These are phyloP conservation scores for Phytophthora citricola DNA, from an alignment of 352 stramenopile genomes.

Conservation along the genomic window DNA sequence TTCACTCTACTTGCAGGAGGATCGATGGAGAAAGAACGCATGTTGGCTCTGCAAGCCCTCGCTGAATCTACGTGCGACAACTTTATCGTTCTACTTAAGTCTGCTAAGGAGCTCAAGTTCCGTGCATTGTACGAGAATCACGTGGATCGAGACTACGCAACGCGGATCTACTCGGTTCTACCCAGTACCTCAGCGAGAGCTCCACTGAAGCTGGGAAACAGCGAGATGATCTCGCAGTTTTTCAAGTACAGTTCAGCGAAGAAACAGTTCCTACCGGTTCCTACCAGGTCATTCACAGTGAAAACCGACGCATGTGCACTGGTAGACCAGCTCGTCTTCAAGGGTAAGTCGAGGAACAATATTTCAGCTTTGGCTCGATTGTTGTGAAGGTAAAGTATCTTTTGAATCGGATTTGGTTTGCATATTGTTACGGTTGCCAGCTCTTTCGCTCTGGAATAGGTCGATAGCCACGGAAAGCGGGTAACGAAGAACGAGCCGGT, in stretches of 20 bases:
- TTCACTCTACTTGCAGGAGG: slow-evolving; percentile 74
- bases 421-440: slow-evolving; percentile 15
- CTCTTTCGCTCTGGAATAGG: slow-evolving; percentile 43
- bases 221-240: slow-evolving; percentile 65
- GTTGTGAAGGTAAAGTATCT: slow-evolving; percentile 7
- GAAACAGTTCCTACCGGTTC: slow-evolving; percentile 74
- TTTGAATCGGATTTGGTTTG: no score
- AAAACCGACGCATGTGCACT: slow-evolving; percentile 79
- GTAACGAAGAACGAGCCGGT: slow-evolving; percentile 54
- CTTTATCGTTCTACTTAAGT: slow-evolving; percentile 82
- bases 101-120: slow-evolving; percentile 75
- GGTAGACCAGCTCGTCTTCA: slow-evolving; percentile 59
- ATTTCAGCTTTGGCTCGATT: slow-evolving; percentile 15
- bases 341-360: slow-evolving; percentile 40
- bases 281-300: slow-evolving; percentile 74
- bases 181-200: slow-evolving; percentile 32
- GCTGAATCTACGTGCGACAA: slow-evolving; percentile 60
- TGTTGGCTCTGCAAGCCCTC: slow-evolving; percentile 50
- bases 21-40: slow-evolving; percentile 66
- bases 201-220: slow-evolving; percentile 29
- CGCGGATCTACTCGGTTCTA: slow-evolving; percentile 53
- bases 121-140: slow-evolving; percentile 75
- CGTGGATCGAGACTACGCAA: slow-evolving; percentile 48
- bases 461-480: slow-evolving; percentile 64
- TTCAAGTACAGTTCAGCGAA: slow-evolving; percentile 89